Evolutionary conservation across 495 filamentous ascomycete genomes (phyloP).

Genomic region (Aspergillus diversus): DNA sequence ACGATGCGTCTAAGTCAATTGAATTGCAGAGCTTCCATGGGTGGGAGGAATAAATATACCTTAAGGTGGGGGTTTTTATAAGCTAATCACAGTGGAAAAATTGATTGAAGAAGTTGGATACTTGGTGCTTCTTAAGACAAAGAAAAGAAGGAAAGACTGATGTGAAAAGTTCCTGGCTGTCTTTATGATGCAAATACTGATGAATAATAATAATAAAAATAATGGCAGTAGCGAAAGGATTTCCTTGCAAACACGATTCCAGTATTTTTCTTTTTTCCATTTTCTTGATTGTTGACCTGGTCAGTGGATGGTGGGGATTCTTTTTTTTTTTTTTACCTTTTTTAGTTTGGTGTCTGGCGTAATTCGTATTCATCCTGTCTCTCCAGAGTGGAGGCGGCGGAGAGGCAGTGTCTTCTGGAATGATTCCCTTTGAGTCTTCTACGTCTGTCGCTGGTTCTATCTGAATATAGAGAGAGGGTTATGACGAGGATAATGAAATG

Average conservation of each 20-base stretch:
- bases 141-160: neutral
- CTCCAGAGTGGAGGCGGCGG: neutral
- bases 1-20: neutral
- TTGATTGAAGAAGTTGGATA: neutral
- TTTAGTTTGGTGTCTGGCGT: constrained; percentile 5
- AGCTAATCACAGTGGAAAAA: neutral
- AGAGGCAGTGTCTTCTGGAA: constrained; percentile 1
- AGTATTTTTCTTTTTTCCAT: constrained; percentile 24
- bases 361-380: neutral
- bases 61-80: neutral
- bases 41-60: constrained; percentile 1
- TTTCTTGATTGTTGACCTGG: constrained; percentile 11
- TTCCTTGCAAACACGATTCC: constrained; percentile 16
- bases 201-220: neutral
- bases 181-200: too few relatives aligned
- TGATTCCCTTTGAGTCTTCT: neutral
- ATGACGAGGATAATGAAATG: too few relatives aligned
- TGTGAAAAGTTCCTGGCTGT: too few relatives aligned
- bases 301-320: neutral
- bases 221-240: neutral
- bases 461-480: too few relatives aligned
- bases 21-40: neutral
- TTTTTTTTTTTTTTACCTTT: constrained; percentile 22
- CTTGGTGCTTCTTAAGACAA: neutral
- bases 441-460: too few relatives aligned